Percentiles rank a stretch among this genome's conserved stretches.
Conservation (phyloP, 2,329 filamentous ascomycete genomes). For the Lachnellula occidentalis region DNA sequence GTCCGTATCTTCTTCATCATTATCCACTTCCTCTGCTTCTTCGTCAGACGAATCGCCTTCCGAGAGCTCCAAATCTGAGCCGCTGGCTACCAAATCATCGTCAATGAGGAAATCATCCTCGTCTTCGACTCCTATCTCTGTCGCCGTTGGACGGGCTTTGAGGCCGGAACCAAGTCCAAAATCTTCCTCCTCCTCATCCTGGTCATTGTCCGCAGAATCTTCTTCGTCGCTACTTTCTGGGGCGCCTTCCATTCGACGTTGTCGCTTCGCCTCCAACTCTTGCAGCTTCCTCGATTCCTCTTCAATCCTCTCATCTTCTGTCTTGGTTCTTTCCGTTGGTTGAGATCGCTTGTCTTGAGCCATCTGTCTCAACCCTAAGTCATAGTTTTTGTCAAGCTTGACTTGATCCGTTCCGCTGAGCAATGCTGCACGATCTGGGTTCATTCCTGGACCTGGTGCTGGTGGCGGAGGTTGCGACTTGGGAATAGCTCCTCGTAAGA, state of each 20-base stretch:
- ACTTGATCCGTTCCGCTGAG: slow-evolving; percentile 56
- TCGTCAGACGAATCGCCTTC: slow-evolving; percentile 44
- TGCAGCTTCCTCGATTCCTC: slow-evolving; percentile 73
- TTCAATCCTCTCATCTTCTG: slow-evolving; percentile 75
- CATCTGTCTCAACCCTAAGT: slow-evolving; percentile 74
- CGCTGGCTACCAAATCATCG: slow-evolving; percentile 79
- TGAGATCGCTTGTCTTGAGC: slow-evolving; percentile 78
- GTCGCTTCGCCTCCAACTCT: slow-evolving; percentile 75
- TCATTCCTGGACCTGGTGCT: slow-evolving; percentile 43
- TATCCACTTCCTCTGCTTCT: slow-evolving; percentile 38
- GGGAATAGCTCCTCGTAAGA: slow-evolving; percentile 56
- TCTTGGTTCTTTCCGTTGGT: slow-evolving; percentile 84
- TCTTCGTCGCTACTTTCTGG: slow-evolving; percentile 62
- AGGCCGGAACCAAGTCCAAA: slow-evolving; percentile 58
- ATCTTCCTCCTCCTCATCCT: slow-evolving; percentile 46
- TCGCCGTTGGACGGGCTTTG: slow-evolving; percentile 39
- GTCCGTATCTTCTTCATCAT: slow-evolving; percentile 54
- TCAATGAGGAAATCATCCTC: slow-evolving; percentile 93
- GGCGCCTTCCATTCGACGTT: slow-evolving; percentile 83
- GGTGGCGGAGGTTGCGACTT: slow-evolving; percentile 38
- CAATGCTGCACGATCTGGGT: slow-evolving; percentile 57
- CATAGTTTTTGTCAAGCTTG: slow-evolving; percentile 80
- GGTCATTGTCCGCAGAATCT: slow-evolving; percentile 36
- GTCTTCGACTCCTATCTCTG: slow-evolving; percentile 73
- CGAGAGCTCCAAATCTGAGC: slow-evolving; percentile 60